Evolutionary conservation across 2,329 filamentous ascomycete species (phyloP), one percentile per base, ranked within the genome.

Genomic region (Cercospora citrullina): DNA sequence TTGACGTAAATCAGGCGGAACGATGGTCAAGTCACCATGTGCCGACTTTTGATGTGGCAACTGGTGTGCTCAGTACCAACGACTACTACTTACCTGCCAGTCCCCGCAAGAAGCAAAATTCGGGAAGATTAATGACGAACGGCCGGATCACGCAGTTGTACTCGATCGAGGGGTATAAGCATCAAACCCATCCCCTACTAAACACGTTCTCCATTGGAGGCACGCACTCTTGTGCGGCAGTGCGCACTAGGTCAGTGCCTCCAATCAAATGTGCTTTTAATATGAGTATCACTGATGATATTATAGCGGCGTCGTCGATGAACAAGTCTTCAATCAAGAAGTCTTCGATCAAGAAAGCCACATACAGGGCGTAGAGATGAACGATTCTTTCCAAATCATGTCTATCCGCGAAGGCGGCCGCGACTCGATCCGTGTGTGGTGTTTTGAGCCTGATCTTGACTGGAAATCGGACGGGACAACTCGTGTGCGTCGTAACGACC

Each of bases 331-430:
- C 30, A 8, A 31, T 10, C 30, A 31, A 31, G 30, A 31, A 31
- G 9, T 31, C 7, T 31, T 31, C 7, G 30, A 39, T 31, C 18
- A 23, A n/a, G 42, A 16, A 6, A 28, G 26, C 21, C 21, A 39
- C n/a, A 7, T 26, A 31, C 39, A 14, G 26, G 55, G 59, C 14
- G 16, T 60, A 18, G 53, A 42, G 18, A 53, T 65, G 33, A 65
- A 65, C 12, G 63, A 60, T 28, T 60, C 63, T 14, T 60, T 65
- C 28, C 23, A 28, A 18, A 26, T 65, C 36, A 36, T 60, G 7
- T 63, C 30, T 26, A 23, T 26, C 14, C 36, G 33, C 36, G 1
- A 5, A 18, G 9, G 6, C 6, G 9, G n/a, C 31, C 12, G 26
- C 30, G 7, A 14, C 12, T 30, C 2, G 21, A 6, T 12, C 45